Percentiles rank a stretch among this genome's conserved stretches.
Evolutionary conservation across 352 stramenopile species (phyloP).

Genomic region (Globisporangium parvum): DNA sequence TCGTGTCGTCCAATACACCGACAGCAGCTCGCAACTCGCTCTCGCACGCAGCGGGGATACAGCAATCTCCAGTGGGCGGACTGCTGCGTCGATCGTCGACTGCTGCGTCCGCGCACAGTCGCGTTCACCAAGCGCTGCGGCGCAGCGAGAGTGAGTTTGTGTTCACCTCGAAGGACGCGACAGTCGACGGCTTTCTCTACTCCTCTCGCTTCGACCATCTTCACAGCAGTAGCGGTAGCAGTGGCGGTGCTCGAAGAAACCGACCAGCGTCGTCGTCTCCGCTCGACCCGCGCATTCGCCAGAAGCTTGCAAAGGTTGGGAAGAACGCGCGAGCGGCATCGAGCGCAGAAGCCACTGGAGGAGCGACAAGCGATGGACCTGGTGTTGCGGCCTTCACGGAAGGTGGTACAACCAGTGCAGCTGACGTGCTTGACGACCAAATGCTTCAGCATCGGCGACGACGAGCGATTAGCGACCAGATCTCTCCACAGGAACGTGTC

Average conservation of each 20-base stretch:
- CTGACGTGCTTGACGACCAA: background rate
- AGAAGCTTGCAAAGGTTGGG: conserved; percentile 13
- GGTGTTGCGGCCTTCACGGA: background rate
- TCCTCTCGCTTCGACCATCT: conserved; percentile 47
- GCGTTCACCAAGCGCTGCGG: conserved; percentile 49
- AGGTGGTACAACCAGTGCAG: background rate
- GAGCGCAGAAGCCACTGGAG: background rate
- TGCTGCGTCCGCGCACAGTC: conserved; percentile 40
- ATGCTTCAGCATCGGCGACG: background rate
- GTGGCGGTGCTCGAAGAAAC: background rate
- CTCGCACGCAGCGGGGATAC: background rate
- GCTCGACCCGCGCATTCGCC: conserved; percentile 4
- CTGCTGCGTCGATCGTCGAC: conserved; percentile 29
- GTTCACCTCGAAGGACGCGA: conserved; percentile 38
- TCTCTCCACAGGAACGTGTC: background rate
- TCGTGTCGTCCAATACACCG: background rate
- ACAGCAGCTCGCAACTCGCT: background rate
- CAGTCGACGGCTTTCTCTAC: conserved; percentile 44
- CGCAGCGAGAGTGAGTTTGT: conserved; percentile 52
- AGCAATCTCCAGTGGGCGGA: background rate
- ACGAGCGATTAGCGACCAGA: background rate
- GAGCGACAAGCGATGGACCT: background rate
- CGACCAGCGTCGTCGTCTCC: conserved; percentile 19
- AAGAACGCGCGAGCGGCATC: background rate
- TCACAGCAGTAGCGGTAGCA: background rate